Base-by-base conservation (phyloP, 2,329 filamentous ascomycete species). In the Chaetomium globosum region DNA sequence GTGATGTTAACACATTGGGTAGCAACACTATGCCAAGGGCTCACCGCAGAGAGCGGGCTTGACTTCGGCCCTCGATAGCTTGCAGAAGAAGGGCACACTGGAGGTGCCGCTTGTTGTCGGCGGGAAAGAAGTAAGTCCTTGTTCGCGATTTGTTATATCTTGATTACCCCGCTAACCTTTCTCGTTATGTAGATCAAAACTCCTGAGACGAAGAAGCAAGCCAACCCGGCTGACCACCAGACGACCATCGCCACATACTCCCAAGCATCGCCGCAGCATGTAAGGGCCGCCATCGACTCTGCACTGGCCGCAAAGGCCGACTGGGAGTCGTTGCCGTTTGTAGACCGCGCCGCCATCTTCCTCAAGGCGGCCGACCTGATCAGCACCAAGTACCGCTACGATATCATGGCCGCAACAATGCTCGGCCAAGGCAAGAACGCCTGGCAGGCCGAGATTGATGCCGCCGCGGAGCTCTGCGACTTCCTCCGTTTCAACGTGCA, bases 401-500 rank as follows among this genome's bases (percentile, higher is more conserved):
- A 97, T 64, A 87, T 99, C 73, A 96, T 98, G 91, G 94, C 95
- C 8, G 87, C 92, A 53, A 97, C 95, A 16, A 97, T 98, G 87
- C 83, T 97, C 36, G 95, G 94, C 67, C 94, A 99, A 80, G 94
- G 95, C 74, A 98, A 98, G 86, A 98, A 97, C 77, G 92, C 92
- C 56, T 98, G 93, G 93, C 94, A 99, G 80, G 94, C 95, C n/a
- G 94, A 99, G 83, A 98, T 98, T 69, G 94, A 98, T 78, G 86
- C 93, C 48, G 94, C 94, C 21, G 94, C 94, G 9, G 95, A 99
- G 83, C 80, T 96, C 72, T 89, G 87, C 72, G 94, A 99, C 77
- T 98, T 98, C 80, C 82, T 98, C 76, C 87, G 93, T 75, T 97
- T 97, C 82, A 95, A 95, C 75, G 94, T 97, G 61, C 88, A 93